Percentiles rank a stretch among this genome's conserved stretches.
Conservation (phyloP, 176 grass and related monocot species). For the Hordeum vulgare region MorexV3_pseudomolecules_assembly NC_058520.1:97199230-97199729, state of each 20-base stretch:
- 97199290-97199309: neutral
- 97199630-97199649: neutral
- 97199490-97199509: neutral
- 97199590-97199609: neutral
- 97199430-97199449: neutral
- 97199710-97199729: neutral
- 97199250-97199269: neutral
- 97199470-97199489: neutral
- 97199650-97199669: neutral
- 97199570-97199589: neutral
- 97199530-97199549: neutral
- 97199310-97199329: neutral
- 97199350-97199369: neutral
- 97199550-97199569: neutral
- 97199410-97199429: neutral
- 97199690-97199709: slow-evolving; percentile 39
- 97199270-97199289: neutral
- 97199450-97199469: neutral
- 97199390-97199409: too few relatives aligned
- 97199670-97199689: slow-evolving; percentile 1
- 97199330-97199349: neutral
- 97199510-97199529: slow-evolving; percentile 2
- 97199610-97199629: neutral
- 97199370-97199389: too few relatives aligned
- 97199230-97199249: neutral